Evolutionary conservation across 768 basidiomycete genomes (phyloP).

Genomic region (Termitomyces sp.): DNA sequence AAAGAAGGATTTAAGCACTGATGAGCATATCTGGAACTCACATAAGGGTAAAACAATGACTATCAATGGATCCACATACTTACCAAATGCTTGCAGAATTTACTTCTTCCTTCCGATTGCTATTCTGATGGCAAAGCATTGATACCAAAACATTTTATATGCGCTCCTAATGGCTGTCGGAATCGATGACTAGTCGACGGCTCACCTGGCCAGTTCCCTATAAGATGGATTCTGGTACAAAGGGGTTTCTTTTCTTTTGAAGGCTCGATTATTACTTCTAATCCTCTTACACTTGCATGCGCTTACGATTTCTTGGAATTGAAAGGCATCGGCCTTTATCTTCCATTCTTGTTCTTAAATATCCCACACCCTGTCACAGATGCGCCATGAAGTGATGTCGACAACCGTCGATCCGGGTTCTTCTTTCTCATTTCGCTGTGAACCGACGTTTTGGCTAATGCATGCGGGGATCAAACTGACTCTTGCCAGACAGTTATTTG

Average conservation of each 20-base stretch:
- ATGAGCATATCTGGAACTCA: background rate
- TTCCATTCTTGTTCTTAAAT: background rate
- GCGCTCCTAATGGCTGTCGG: background rate
- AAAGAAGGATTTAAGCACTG: background rate
- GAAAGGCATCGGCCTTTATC: background rate
- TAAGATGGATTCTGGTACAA: background rate
- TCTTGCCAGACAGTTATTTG: background rate
- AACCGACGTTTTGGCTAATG: background rate
- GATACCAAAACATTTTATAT: background rate
- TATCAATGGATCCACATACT: background rate
- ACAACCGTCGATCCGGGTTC: background rate
- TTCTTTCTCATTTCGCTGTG: background rate
- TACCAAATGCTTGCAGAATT: background rate
- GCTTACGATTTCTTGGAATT: background rate
- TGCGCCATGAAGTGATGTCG: background rate
- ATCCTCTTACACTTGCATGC: background rate
- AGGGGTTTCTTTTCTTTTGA: background rate
- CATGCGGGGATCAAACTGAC: background rate
- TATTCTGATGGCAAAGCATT: background rate
- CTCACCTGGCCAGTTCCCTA: background rate
- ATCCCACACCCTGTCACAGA: background rate
- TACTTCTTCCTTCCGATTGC: background rate
- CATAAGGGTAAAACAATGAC: background rate
- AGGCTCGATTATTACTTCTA: background rate
- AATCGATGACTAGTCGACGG: background rate